These are phyloP conservation scores for Chloris gayana DNA, from an alignment of 176 grass and related monocot genomes.

Conservation along the genomic window DNA sequence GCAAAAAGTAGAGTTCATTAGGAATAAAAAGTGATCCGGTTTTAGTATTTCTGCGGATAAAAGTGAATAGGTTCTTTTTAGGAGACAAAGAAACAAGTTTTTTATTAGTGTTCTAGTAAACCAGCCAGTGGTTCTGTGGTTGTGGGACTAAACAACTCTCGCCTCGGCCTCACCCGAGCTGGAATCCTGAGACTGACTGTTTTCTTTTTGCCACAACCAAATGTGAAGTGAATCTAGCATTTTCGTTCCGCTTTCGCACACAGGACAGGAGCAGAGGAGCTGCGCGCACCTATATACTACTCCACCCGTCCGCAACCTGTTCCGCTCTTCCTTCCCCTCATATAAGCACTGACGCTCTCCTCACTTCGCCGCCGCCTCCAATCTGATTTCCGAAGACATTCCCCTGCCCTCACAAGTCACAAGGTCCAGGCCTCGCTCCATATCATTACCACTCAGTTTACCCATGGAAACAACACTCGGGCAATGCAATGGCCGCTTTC, in stretches of 20 bases:
- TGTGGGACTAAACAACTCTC: not conserved
- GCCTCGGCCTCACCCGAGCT: not conserved
- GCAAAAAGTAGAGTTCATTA: not conserved
- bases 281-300: not conserved
- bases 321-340: not conserved
- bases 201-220: not conserved
- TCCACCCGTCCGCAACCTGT: conserved; percentile 28
- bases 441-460: not conserved
- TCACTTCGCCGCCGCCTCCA: not conserved
- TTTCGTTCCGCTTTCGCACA: conserved; percentile 6
- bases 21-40: not conserved
- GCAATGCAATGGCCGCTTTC: not conserved
- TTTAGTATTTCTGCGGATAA: not conserved
- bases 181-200: not conserved
- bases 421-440: not conserved
- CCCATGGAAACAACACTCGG: conserved; percentile 13
- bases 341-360: conserved; percentile 26
- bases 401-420: not conserved
- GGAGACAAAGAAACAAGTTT: not conserved
- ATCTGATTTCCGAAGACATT: not conserved
- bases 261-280: too few relatives aligned
- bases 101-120: not conserved
- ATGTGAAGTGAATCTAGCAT: not conserved
- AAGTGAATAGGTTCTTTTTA: not conserved
- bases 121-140: not conserved